Evolutionary conservation across 306 rosid genomes (phyloP), one percentile per base, ranked within the genome.

Genomic region (Senna tora): DNA sequence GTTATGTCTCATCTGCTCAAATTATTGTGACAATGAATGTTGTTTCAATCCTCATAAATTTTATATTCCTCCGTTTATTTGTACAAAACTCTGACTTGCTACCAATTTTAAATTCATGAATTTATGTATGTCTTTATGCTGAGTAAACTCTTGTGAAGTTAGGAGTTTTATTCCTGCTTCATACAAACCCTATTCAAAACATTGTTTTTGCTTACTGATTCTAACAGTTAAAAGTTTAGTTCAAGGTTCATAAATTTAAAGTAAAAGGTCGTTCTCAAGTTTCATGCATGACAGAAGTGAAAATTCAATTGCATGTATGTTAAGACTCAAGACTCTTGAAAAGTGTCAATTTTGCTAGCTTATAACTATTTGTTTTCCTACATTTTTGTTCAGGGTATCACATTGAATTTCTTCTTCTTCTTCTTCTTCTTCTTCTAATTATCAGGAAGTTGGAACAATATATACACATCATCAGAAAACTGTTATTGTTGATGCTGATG

Each of bases 401-500:
- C 39, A 51, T 75, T 71, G 32, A 81, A 41, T 64, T 55, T 80
- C 67, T 22, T 75, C 71, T 73, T 75, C 30, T 65, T n/a, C n/a
- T n/a, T n/a, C n/a, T n/a, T n/a, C n/a, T 55, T 80, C 67, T 22
- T 75, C 71, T 73, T 75, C 30, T 65, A 47, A 36, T 65, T 77
- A 57, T 71, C 89, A 93, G 98, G 97, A 93, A 87, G 96, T 89
- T 45, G 96, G 69, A 76, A 87, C 97, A 21, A 93, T 93, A 51
- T 93, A 93, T 79, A 91, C 98, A 10, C 98, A 93, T 84, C 98
- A 93, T 87, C 96, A 93, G 82, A 91, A 93, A 85, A 93, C 94
- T 19, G 87, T 93, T 21, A 87, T 91, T 67, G 97, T 91, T 77
- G 98, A 93, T 74, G 88, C 94, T 74, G 95, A 89, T 69, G 96